A percentile compares a stretch with the other conserved stretches of the same genome.
Evolutionary conservation across 371 early-diverging fungal species (phyloP).

Genomic region (Apophysomyces trapeziformis): DNA sequence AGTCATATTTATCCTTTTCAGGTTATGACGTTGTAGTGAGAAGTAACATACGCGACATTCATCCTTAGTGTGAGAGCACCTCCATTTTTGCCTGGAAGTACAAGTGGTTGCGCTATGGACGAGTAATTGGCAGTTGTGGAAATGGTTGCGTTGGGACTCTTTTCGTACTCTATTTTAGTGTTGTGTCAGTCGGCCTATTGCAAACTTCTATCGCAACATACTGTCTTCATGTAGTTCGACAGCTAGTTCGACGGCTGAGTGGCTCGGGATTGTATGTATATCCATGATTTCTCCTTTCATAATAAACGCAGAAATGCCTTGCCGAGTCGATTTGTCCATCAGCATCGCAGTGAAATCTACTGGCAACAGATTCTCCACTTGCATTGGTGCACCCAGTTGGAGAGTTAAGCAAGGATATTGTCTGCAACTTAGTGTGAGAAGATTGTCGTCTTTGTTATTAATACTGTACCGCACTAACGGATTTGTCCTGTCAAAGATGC

Average conservation of each 20-base stretch:
- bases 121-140: slow-evolving; percentile 17
- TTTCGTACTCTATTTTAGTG: slow-evolving; percentile 19
- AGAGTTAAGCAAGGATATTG: slow-evolving; percentile 75
- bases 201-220: slow-evolving; percentile 6
- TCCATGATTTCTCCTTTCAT: slow-evolving; percentile 59
- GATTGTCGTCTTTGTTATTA: background rate
- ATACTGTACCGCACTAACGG: slow-evolving; percentile 25
- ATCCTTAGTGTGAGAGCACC: slow-evolving; percentile 58
- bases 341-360: slow-evolving; percentile 63
- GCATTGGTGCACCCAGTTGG: slow-evolving; percentile 73
- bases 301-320: slow-evolving; percentile 38
- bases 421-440: background rate
- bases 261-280: slow-evolving; percentile 68
- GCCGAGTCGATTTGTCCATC: slow-evolving; percentile 46
- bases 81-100: slow-evolving; percentile 44
- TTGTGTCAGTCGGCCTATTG: no score
- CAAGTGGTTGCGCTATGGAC: slow-evolving; percentile 20
- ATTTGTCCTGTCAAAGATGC: slow-evolving; percentile 38
- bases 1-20: background rate
- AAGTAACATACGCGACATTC: slow-evolving; percentile 48
- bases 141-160: slow-evolving; percentile 19
- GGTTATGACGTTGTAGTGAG: background rate
- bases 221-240: slow-evolving; percentile 67
- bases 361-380: slow-evolving; percentile 87
- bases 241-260: slow-evolving; percentile 57